Evolutionary conservation across 2,329 filamentous ascomycete species (phyloP), one percentile per base, ranked within the genome.

Genomic region (Sporothrix curviconia): DNA sequence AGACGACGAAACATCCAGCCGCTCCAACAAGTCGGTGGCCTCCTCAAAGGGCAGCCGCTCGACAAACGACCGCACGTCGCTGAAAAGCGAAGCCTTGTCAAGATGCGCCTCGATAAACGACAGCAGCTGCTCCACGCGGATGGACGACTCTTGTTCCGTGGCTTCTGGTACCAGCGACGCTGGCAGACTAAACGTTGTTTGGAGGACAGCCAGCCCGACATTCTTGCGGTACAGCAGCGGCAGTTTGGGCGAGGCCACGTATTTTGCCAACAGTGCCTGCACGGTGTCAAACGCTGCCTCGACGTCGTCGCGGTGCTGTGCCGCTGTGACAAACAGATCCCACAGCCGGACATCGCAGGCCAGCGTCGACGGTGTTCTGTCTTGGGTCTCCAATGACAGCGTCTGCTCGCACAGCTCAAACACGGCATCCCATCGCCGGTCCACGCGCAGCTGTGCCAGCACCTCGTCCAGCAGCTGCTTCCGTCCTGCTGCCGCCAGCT

Each of bases 391-490:
- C 1, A 66, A 69, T 1, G 67, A 70, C 6, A 81, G 64, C n/a
- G 73, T 76, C 1, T 74, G 67, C 3, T 67, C 69, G 62, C 76
- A 80, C 2, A 80, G 63, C 6, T 70, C 62, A 57, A 74, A 80
- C 5, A 78, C 67, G 0, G 64, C 65, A 5, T 69, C 66, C 75
- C 76, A 80, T 24, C 76, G 68, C 8, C 67, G 66, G 6, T 70
- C 68, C 1, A 65, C 61, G n/a, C 72, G 69, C 9, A 77, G 69
- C 9, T 68, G 70, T 4, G 65, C 58, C 4, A 78, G 65, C 0
- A 70, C 67, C n/a, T 76, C 71, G n/a, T 73, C 64, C 12, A 79
- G 68, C 0, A 78, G 63, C 58, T 78, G 73, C 60, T 80, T 81
- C 50, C 74, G 73, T 3, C 76, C 77, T 19, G 72, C 65, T 17